Percentiles rank a stretch among this genome's conserved stretches.
phyloP scores from a whole-genome alignment of 129 eudicot genomes.

The Sambucus nigra region DNA sequence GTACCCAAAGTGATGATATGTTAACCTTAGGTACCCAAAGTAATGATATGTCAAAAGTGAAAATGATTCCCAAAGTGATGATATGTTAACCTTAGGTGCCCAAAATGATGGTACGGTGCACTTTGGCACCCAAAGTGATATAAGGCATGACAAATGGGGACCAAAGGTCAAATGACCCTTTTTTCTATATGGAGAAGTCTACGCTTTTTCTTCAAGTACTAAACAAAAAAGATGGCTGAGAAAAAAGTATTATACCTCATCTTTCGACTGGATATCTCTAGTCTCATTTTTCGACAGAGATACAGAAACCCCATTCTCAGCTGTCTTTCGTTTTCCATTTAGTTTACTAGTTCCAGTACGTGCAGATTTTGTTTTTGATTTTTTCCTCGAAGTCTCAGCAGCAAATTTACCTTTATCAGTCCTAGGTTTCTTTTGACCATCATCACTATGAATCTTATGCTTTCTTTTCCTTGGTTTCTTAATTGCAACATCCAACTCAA shows the following conservation, averaged over 20 bases:
- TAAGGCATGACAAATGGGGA: too few species aligned
- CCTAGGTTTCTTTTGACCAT: constrained; percentile 33
- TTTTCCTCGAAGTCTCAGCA: constrained; percentile 18
- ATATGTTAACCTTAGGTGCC: too few species aligned
- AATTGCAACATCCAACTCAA: constrained; percentile 25
- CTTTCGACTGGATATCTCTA: constrained; percentile 22
- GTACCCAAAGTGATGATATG: too few species aligned
- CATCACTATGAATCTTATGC: constrained; percentile 20
- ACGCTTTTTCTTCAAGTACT: too few species aligned
- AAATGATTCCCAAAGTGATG: too few species aligned
- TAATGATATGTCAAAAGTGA: too few species aligned
- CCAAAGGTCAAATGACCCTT: too few species aligned
- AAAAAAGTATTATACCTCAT: constrained; percentile 29
- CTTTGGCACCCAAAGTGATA: too few species aligned
- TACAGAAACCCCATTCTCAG: constrained; percentile 24
- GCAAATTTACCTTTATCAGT: constrained; percentile 32
- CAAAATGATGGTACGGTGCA: too few species aligned
- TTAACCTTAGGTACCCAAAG: too few species aligned
- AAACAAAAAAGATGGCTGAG: too few species aligned
- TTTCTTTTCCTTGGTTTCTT: constrained; percentile 40
- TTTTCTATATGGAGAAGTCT: too few species aligned
- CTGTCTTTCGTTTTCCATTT: constrained; percentile 28
- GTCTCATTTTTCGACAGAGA: constrained; percentile 28
- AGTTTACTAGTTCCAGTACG: constrained; percentile 29
- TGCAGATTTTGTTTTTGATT: constrained; percentile 16